Evolutionary conservation across 768 basidiomycete genomes (phyloP), one percentile per base, ranked within the genome.

Genomic region (Dictyophora rubrovolvata): DNA sequence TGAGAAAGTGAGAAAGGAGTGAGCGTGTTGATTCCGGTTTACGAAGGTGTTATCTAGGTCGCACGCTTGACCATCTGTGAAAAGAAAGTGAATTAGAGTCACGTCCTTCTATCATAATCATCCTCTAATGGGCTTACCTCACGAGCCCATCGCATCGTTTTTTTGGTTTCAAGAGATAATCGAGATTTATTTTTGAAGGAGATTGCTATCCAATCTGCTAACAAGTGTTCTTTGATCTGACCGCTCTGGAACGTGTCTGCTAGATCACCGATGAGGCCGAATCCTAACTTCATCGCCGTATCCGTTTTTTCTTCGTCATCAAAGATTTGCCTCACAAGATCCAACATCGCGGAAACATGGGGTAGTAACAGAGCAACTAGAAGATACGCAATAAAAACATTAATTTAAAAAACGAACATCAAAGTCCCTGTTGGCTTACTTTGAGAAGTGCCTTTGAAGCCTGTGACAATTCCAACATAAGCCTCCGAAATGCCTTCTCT

Each of bases 401-500:
- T 46, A 52, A 33, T 28, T 12, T 7, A 2, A 28, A 22, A 37
- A 34, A 52, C 14, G 53, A 48, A 37, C 35, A 34, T 48, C 21
- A 23, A 35, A 5, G 42, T 42, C n/a, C 10, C n/a, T 42, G 42
- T 42, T 5, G 22, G 71, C 73, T 60, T 64, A 89, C 92, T 81
- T 74, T 91, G 85, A 20, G 82, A 80, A 1, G 87, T 87, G 65
- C 83, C 84, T 77, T 93, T 94, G 68, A 97, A 75, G 0, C 89
- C 93, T 37, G 90, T 86, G 61, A 97, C 85, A 63, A 99, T 86
- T 22, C 95, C 94, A 5, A 90, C 95, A 67, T 96, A 97, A 1
- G 96, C 95, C 70, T 99, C 96, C 34, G 97, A 75, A 63, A 99
- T 97, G 49, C 93, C 93, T 66, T 98, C 96, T 37, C 96, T 84